Evolutionary conservation across 345 rosid genomes (phyloP).

Genomic region (Kernera saxatilis): DNA sequence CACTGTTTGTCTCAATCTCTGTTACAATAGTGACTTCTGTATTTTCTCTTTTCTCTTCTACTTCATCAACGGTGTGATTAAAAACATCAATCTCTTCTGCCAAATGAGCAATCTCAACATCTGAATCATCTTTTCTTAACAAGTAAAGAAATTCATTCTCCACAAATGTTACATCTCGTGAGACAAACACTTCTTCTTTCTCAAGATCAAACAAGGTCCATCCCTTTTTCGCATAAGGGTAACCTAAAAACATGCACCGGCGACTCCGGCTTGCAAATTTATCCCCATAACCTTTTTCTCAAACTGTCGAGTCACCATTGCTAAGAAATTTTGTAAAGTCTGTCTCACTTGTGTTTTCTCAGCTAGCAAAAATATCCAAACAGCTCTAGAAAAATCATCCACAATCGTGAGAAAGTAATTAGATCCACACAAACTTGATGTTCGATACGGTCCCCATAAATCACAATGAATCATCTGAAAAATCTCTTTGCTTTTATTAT

Average conservation of each 20-base stretch:
- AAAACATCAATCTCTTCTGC: too few relatives aligned
- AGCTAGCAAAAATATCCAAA: too few relatives aligned
- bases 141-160: not conserved
- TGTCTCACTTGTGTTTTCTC: not conserved
- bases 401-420: not conserved
- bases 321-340: not conserved
- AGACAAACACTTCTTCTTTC: too few relatives aligned
- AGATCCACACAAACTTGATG: not conserved
- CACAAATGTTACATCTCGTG: not conserved
- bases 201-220: not conserved
- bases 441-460: not conserved
- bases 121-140: too few relatives aligned
- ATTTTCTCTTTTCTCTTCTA: too few relatives aligned
- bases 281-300: not conserved
- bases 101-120: too few relatives aligned
- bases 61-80: too few relatives aligned
- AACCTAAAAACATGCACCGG: not conserved
- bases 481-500: not conserved
- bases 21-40: too few relatives aligned
- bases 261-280: not conserved
- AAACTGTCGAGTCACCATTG: too few relatives aligned
- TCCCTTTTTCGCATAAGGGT: too few relatives aligned
- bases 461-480: not conserved
- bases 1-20: too few relatives aligned
- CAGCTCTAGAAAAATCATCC: too few relatives aligned